Conservation (phyloP, 1,139 yeast genomes). For the Magnusiomyces ingens region DNA sequence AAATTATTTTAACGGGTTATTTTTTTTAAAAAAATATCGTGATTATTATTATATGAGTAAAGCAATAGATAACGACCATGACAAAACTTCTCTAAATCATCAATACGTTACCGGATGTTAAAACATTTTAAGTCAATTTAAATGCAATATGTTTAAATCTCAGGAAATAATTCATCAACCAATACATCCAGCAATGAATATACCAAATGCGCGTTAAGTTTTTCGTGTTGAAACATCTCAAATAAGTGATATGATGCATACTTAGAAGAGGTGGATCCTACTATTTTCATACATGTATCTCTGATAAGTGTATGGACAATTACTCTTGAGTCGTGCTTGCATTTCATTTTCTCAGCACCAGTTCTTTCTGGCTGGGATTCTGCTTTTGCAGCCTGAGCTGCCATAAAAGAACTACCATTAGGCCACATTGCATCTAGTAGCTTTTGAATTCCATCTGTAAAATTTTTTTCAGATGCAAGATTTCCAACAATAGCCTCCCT, state of each 20-base stretch:
- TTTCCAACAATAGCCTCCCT: slow-evolving; percentile 39
- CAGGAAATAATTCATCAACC: slow-evolving; percentile 24
- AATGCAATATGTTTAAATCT: slow-evolving; percentile 21
- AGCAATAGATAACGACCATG: no score
- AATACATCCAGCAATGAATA: slow-evolving; percentile 51
- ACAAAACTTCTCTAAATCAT: no score
- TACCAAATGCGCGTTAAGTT: slow-evolving; percentile 57
- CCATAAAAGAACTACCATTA: slow-evolving; percentile 36
- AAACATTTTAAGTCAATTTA: no score
- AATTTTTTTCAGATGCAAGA: slow-evolving; percentile 38
- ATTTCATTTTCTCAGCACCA: slow-evolving; percentile 44
- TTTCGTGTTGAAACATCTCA: slow-evolving; percentile 67
- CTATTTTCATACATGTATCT: slow-evolving; percentile 66
- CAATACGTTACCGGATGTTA: no score
- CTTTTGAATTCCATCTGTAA: slow-evolving; percentile 41
- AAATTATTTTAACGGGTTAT: no score
- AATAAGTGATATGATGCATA: slow-evolving; percentile 57
- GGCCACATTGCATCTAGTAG: slow-evolving; percentile 59
- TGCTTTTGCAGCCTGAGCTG: slow-evolving; percentile 16
- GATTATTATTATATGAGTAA: no score
- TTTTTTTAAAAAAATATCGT: no score
- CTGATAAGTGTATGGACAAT: slow-evolving; percentile 51
- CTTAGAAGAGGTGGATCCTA: slow-evolving; percentile 60
- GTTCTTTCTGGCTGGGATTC: slow-evolving; percentile 36
- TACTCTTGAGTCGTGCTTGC: slow-evolving; percentile 53